These are phyloP conservation scores for Dissophora ornata DNA, from an alignment of 192 early-diverging fungal genomes.

Conservation along the genomic window DNA sequence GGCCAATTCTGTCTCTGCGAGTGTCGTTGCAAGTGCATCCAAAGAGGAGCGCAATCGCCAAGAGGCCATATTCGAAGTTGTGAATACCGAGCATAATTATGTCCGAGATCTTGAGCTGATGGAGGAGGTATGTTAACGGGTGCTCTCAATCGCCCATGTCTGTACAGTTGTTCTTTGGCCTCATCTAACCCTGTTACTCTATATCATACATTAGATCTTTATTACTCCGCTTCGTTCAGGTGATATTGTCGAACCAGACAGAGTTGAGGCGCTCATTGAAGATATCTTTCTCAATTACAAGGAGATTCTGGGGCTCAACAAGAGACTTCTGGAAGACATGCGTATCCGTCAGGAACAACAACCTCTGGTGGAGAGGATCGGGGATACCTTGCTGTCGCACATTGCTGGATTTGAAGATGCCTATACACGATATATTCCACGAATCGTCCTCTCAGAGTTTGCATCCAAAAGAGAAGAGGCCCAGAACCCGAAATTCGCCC, in stretches of 20 bases:
- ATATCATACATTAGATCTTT: conserved; percentile 17
- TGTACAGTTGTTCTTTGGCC: neutral
- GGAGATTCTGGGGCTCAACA: conserved; percentile 69
- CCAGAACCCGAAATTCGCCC: conserved; percentile 71
- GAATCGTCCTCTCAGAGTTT: conserved; percentile 81
- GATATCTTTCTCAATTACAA: conserved; percentile 79
- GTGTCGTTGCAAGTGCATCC: conserved; percentile 75
- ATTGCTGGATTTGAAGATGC: conserved; percentile 69
- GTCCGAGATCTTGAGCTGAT: conserved; percentile 87
- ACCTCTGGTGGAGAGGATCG: conserved; percentile 81
- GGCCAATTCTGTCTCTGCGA: conserved; percentile 79
- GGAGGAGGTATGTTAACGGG: conserved; percentile 69
- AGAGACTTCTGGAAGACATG: conserved; percentile 64
- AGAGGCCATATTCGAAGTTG: conserved; percentile 94
- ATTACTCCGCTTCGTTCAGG: conserved; percentile 26
- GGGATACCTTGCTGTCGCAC: conserved; percentile 80
- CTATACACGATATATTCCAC: conserved; percentile 85
- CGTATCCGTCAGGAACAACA: conserved; percentile 71
- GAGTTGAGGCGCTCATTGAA: conserved; percentile 66
- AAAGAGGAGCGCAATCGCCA: conserved; percentile 85
- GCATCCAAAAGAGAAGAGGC: conserved; percentile 74
- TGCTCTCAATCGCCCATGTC: neutral
- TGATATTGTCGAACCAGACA: conserved; percentile 32
- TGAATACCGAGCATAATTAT: conserved; percentile 91
- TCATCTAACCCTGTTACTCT: neutral